Evolutionary conservation across 257 asterid genomes (phyloP), one percentile per base, ranked within the genome.

Genomic region (Voacanga thouarsii): DNA sequence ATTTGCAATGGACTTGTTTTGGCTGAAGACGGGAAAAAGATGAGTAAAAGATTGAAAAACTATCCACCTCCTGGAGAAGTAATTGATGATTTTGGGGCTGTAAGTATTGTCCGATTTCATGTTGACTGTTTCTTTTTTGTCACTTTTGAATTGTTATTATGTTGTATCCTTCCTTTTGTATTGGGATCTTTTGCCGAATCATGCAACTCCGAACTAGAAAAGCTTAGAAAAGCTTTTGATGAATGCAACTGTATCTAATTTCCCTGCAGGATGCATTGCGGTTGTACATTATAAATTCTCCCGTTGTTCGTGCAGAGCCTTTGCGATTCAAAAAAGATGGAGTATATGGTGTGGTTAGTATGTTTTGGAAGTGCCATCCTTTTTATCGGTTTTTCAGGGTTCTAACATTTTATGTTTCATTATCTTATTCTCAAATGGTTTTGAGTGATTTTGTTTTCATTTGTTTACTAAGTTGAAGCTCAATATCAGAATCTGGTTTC

Each of bases 231-330:
- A 26, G 44, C 0, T 76, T 41, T 37, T 53, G 74, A 43, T 45
- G 78, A 30, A 45, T 69, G 66, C 33, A 33, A 51, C 60, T 71
- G 12, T 60, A 39, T 19, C 47, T 74, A 18, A 28, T 44, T 63
- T 26, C 56, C 75, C 69, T 79, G 41, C 74, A 86, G 87, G 99
- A 96, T 80, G 99, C 99, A 59, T 82, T 96, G 55, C 85, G 99
- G 24, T 78, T 96, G 80, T 96, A 96, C 88, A 89, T 96, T 78
- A 96, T 96, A 65, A 96, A 93, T 88, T 93, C 99, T 69, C 99
- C 99, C 0, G 99, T 96, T 75, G 99, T 96, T 80, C 97, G 96
- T 77, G 99, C 99, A 14, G 99, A 96, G 82, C 99, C 99, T 50
- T 78, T 96, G 82, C 97, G 98, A 47, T 96, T 96, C 76, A 93